Percentiles rank a stretch among this genome's conserved stretches.
Evolutionary conservation across 805 yeast species (phyloP).

Genomic region (Candida railenensis): DNA sequence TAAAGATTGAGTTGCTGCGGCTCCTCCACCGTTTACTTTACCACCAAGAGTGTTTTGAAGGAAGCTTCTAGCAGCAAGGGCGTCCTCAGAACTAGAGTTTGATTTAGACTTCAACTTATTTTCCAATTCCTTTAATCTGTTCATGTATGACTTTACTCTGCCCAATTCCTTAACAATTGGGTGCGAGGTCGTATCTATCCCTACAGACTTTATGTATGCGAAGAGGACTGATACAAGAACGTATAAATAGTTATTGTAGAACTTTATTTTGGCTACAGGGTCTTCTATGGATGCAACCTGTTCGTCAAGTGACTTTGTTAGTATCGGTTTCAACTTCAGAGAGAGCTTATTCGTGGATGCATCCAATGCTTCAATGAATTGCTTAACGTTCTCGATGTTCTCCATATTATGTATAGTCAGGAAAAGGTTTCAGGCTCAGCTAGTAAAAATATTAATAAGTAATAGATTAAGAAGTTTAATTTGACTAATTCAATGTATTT

Average conservation of each 20-base stretch:
- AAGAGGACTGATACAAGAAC: slow-evolving; percentile 55
- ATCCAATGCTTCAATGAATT: slow-evolving; percentile 38
- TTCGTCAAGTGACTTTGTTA: slow-evolving; percentile 41
- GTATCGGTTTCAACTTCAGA: slow-evolving; percentile 32
- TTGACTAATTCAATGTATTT: too few species aligned
- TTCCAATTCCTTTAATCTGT: slow-evolving; percentile 46
- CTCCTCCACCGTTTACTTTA: slow-evolving; percentile 27
- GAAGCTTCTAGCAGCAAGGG: slow-evolving; percentile 45
- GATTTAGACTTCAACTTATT: slow-evolving; percentile 14
- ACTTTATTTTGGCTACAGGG: slow-evolving; percentile 26
- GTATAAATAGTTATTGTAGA: slow-evolving; percentile 47
- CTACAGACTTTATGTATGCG: slow-evolving; percentile 58
- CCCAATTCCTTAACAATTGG: slow-evolving; percentile 66
- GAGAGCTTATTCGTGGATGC: slow-evolving; percentile 34
- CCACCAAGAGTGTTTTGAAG: slow-evolving; percentile 46
- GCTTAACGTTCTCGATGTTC: slow-evolving; percentile 39
- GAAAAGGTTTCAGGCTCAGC: too few species aligned
- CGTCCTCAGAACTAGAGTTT: slow-evolving; percentile 24
- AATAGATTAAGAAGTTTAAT: too few species aligned
- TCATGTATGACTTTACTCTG: slow-evolving; percentile 68
- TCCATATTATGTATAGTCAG: slow-evolving; percentile 52
- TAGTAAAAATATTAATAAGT: too few species aligned
- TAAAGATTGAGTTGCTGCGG: slow-evolving; percentile 24
- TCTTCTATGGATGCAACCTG: slow-evolving; percentile 20
- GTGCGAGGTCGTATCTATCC: slow-evolving; percentile 55